Evolutionary conservation across 495 filamentous ascomycete genomes (phyloP).

Genomic region (Venustampulla echinocandica): DNA sequence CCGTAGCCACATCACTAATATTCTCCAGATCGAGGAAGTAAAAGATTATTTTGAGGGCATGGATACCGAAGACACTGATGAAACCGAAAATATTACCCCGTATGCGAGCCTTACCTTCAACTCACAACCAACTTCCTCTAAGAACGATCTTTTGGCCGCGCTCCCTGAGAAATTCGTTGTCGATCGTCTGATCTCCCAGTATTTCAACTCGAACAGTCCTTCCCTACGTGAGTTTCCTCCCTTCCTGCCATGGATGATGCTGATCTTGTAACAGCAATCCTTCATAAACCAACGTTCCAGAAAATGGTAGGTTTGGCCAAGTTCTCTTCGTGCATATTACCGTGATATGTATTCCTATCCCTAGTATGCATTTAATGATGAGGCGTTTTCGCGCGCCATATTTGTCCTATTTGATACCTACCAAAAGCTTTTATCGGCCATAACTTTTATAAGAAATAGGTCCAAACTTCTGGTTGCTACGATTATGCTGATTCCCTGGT

Average conservation of each 20-base stretch:
- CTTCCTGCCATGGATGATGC: not conserved
- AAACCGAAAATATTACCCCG: slow-evolving; percentile 21
- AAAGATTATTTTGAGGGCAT: slow-evolving; percentile 27
- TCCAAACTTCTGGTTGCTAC: not conserved
- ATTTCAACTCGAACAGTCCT: slow-evolving; percentile 40
- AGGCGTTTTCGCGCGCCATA: not conserved
- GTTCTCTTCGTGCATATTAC: not conserved
- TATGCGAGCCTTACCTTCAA: slow-evolving; percentile 15
- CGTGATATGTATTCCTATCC: not conserved
- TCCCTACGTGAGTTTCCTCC: slow-evolving; percentile 24
- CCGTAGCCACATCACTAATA: slow-evolving; percentile 25
- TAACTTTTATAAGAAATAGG: not conserved
- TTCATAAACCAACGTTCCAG: slow-evolving; percentile 37
- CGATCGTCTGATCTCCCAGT: slow-evolving; percentile 37
- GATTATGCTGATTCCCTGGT: not conserved
- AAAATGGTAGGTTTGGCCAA: slow-evolving; percentile 16
- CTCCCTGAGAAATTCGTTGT: slow-evolving; percentile 32
- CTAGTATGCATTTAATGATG: not conserved
- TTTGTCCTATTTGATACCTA: not conserved
- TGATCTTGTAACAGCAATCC: slow-evolving; percentile 16
- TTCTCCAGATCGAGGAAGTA: slow-evolving; percentile 24
- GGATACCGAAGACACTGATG: slow-evolving; percentile 20
- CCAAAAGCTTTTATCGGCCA: not conserved
- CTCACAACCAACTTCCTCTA: slow-evolving; percentile 16
- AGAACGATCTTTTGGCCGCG: slow-evolving; percentile 30